phyloP scores from a whole-genome alignment of 164 flowering plant genomes.

The Tetrastigma voinierianum region DNA sequence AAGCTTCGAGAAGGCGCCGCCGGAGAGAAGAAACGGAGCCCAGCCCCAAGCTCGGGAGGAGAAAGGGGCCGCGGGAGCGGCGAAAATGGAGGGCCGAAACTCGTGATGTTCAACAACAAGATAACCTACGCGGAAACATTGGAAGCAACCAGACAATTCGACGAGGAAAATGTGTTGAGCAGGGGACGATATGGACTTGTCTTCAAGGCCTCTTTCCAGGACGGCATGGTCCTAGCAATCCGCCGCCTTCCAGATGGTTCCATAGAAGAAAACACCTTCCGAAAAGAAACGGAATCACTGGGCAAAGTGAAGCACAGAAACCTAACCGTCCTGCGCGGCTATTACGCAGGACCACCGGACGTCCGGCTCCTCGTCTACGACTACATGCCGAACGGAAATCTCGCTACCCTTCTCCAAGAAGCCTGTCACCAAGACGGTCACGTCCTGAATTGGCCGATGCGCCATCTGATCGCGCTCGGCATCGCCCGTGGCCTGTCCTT shows the following conservation, averaged over 20 bases:
- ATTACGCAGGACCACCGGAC: constrained; percentile 76
- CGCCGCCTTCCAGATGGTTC: constrained; percentile 68
- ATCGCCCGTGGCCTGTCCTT: constrained; percentile 85
- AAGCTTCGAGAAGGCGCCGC: constrained; percentile 39
- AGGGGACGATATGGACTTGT: constrained; percentile 64
- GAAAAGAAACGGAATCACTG: constrained; percentile 73
- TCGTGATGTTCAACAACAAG: constrained; percentile 79
- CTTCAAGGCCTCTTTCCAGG: constrained; percentile 73
- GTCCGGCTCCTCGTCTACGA: constrained; percentile 75
- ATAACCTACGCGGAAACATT: constrained; percentile 70
- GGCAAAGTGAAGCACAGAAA: constrained; percentile 82
- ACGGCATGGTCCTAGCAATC: constrained; percentile 80
- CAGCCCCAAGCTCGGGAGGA: constrained; percentile 51
- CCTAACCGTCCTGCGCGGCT: constrained; percentile 88
- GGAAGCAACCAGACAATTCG: constrained; percentile 86
- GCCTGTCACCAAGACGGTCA: constrained; percentile 95
- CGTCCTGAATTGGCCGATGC: constrained; percentile 96
- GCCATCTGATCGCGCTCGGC: constrained; percentile 88
- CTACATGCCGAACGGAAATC: constrained; percentile 97
- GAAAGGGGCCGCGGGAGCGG: constrained; percentile 61
- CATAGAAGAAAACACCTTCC: constrained; percentile 44
- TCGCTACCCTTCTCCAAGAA: constrained; percentile 84
- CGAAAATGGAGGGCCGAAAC: constrained; percentile 67
- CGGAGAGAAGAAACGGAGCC: constrained; percentile 80
- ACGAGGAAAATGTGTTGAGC: constrained; percentile 84